Evolutionary conservation across 768 basidiomycete genomes (phyloP), one percentile per base, ranked within the genome.

Genomic region (Phylloporus sp.): DNA sequence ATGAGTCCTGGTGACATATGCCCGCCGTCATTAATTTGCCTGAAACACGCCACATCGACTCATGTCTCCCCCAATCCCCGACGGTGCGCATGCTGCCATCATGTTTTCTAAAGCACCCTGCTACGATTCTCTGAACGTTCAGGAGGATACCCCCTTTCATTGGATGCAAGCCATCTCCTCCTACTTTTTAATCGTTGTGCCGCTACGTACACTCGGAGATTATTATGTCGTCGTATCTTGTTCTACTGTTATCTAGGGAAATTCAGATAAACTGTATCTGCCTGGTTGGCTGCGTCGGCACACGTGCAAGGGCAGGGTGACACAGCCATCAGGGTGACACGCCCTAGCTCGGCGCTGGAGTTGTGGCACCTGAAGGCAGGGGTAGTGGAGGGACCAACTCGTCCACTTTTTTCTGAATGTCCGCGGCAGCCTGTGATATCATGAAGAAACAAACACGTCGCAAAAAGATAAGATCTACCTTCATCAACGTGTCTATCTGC

Each of bases 401-500:
- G 62, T 83, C 80, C 2, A 90, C 84, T 62, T 84, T 87, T 73
- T 82, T 89, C 66, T 88, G 85, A 42, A 80, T 80, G 18, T 89
- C 88, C 35, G 78, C 70, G 13, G 86, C 86, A 35, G 80, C 79
- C 88, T 90, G 57, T 34, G 58, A 45, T 60, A 55, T 22, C 38
- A 53, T 62, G 54, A 50, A 52, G 39, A 54, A 46, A 51, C 16
- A 46, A 47, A 45, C 42, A 22, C 48, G 23, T 18, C 18, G 24
- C n/a, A n/a, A 20, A 5, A 31, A 39, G 29, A 56, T 60, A 44
- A 55, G 11, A 24, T 26, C 45, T 48, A 85, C 89, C 82, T 88
- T 91, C 67, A 86, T 78, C 27, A 91, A 75, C 4, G 75, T 69
- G 62, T 91, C 91, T 53, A 93, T 84, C 59, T 91, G 87, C 7